Conservation (phyloP, 2,329 filamentous ascomycete genomes). For the Malbranchea zuffiana region DNA sequence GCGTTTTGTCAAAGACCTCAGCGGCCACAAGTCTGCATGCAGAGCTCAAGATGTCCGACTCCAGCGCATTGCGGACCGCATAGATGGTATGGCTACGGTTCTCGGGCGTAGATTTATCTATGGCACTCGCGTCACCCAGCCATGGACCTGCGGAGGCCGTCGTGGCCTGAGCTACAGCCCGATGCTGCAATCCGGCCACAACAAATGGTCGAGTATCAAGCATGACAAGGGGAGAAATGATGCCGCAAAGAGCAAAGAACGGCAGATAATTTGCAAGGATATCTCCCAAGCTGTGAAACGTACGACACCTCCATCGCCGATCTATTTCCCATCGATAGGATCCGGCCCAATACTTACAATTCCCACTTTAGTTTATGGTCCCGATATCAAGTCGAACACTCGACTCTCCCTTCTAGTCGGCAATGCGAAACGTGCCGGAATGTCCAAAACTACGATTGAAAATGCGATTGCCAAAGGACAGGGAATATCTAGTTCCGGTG, state of each 20-base stretch:
- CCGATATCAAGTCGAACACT: conserved; percentile 62
- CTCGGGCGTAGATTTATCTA: conserved; percentile 4
- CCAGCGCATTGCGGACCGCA: not conserved
- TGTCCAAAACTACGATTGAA: conserved; percentile 78
- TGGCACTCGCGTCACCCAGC: conserved; percentile 4
- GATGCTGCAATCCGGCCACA: conserved; percentile 57
- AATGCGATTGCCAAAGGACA: conserved; percentile 78
- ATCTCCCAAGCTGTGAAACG: conserved; percentile 66
- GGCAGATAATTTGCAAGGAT: conserved; percentile 57
- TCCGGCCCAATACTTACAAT: conserved; percentile 7
- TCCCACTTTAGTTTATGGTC: conserved; percentile 53
- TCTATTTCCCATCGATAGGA: not conserved
- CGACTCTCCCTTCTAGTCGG: conserved; percentile 62
- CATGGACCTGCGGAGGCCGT: conserved; percentile 20
- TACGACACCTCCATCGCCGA: conserved; percentile 30
- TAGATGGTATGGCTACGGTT: conserved; percentile 12
- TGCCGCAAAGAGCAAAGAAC: conserved; percentile 57
- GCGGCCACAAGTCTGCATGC: not conserved
- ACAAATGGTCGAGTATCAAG: conserved; percentile 90
- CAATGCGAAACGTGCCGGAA: conserved; percentile 71
- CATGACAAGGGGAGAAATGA: conserved; percentile 89
- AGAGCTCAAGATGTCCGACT: not conserved
- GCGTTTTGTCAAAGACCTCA: not conserved
- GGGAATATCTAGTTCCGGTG: conserved; percentile 64
- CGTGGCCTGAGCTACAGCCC: conserved; percentile 41